Base-by-base conservation (phyloP, 2,329 filamentous ascomycete genomes). In the Colletotrichum graminicola region DNA sequence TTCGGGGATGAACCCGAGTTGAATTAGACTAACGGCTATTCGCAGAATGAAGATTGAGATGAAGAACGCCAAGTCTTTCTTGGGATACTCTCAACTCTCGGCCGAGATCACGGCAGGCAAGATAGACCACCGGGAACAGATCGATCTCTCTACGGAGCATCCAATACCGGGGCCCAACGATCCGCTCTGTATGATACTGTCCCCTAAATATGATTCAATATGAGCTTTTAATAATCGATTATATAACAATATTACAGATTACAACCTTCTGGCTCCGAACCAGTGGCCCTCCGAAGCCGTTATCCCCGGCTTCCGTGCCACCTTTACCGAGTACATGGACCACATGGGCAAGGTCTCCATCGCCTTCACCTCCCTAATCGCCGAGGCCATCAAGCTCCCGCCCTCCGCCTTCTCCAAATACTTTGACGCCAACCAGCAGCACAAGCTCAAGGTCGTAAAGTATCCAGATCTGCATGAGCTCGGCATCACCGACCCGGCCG, bases 401-500 rank as follows among this genome's bases (percentile, higher is more conserved):
- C 73, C 85, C 0, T 82, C 87, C 62, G 93, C 94, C 0, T 97
- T 97, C 80, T 84, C 89, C 78, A 90, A 88, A 76, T 97, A 95
- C 84, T 95, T 95, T 81, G 93, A 95, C 78, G 76, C 86, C 84
- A 80, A 87, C 75, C 85, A 89, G 83, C 94, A 96, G 82, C 93
- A 97, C 84, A 97, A 97, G 84, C 87, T 97, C 76, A 97, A 97
- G 84, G 91, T 97, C 71, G 91, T 97, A 72, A 94, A 93, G 83
- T 97, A 96, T 78, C 94, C 94, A 0, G 94, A 96, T 78, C 80
- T 88, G 16, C 81, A 83, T n/a, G 86, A 90, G 78, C 82, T 93
- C 1, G 88, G 86, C 0, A 79, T 86, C 3, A 79, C 77, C 3
- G 34, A 36, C 11, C 41, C 57, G 41, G 82, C 79, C 49, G 78